Conservation (phyloP, 371 early-diverging fungal genomes). For the Smittium culicis region DNA sequence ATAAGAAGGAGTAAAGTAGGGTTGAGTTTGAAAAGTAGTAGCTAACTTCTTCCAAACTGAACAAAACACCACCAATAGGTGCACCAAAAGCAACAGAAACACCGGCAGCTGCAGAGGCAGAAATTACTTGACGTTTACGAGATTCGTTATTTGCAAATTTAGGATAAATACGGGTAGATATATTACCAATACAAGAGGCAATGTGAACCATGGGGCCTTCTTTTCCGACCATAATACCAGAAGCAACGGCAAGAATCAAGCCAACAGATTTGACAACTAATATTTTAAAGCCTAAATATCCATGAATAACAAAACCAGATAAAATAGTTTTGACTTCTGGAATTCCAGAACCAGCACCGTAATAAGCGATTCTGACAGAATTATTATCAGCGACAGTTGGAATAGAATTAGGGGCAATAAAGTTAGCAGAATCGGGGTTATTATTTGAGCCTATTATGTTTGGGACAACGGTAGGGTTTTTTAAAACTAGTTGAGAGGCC, state of each 20-base stretch:
- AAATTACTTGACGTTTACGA: slow-evolving; percentile 78
- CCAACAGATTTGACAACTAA: slow-evolving; percentile 54
- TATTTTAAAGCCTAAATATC: slow-evolving; percentile 57
- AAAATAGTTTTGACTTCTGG: slow-evolving; percentile 76
- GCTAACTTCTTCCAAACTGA: slow-evolving; percentile 93
- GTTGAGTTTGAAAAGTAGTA: slow-evolving; percentile 87
- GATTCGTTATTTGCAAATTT: slow-evolving; percentile 59
- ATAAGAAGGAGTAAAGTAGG: slow-evolving; percentile 87
- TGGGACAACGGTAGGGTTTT: slow-evolving; percentile 25
- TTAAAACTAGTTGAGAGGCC: slow-evolving; percentile 24
- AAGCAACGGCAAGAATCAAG: slow-evolving; percentile 62
- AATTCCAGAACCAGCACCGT: slow-evolving; percentile 64
- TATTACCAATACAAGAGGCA: slow-evolving; percentile 80
- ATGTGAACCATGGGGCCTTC: slow-evolving; percentile 94
- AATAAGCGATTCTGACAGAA: slow-evolving; percentile 44
- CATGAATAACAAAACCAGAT: slow-evolving; percentile 67
- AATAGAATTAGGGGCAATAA: background rate
- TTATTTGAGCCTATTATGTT: background rate
- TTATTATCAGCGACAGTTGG: background rate
- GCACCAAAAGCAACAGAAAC: slow-evolving; percentile 91
- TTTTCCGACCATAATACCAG: slow-evolving; percentile 81
- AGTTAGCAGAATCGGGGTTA: background rate
- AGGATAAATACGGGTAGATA: slow-evolving; percentile 64
- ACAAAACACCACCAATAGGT: slow-evolving; percentile 91
- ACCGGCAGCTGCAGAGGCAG: slow-evolving; percentile 88